Base-by-base conservation (phyloP, 1,284 basidiomycete genomes). In the Apiotrichum gracile region DNA sequence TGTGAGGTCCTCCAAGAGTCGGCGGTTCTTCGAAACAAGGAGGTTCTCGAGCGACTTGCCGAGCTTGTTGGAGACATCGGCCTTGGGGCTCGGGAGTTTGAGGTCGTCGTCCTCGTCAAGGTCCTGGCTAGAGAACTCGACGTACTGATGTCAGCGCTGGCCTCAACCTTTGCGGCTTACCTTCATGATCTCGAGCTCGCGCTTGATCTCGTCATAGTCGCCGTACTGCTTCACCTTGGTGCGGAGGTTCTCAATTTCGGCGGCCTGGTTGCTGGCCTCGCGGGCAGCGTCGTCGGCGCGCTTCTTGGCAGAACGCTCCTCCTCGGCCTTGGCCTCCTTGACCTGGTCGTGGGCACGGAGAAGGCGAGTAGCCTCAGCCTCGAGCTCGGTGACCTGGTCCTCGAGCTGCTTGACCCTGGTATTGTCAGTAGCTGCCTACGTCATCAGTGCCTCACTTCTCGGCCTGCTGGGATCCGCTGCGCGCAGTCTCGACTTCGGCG, bases 121-220 rank as follows among this genome's bases (percentile, higher is more conserved):
- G 41, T 92, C 89, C 38, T 88, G 79, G 17, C 87, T 87, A 5
- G 87, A 85, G 68, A 96, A 96, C 68, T 96, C 92, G 57, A 96
- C 91, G 65, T 85, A 94, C 91, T 96, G 64, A 24, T n/a, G 24
- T 55, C 29, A 50, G 41, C n/a, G 9, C 17, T 31, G 0, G 4
- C 17, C 0, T 19, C 0, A 5, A 3, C 63, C 78, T 24, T 7
- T 5, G 13, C 16, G 3, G n/a, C 45, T 14, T 49, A 89, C 91
- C 83, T 97, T 96, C 88, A 97, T 89, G 63, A 96, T 94, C 67
- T 92, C 91, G 22, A 96, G 80, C 71, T 96, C 93, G 39, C 92
- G 85, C 78, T 96, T 96, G 69, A 96, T 85, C 76, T 96, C 92
- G 65, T 97, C 92, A 65, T 96, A 97, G 71, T 96, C 90, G 5